Base-by-base conservation (phyloP, 1,139 yeast species). In the Nakaseomyces uthaithaninus region DNA sequence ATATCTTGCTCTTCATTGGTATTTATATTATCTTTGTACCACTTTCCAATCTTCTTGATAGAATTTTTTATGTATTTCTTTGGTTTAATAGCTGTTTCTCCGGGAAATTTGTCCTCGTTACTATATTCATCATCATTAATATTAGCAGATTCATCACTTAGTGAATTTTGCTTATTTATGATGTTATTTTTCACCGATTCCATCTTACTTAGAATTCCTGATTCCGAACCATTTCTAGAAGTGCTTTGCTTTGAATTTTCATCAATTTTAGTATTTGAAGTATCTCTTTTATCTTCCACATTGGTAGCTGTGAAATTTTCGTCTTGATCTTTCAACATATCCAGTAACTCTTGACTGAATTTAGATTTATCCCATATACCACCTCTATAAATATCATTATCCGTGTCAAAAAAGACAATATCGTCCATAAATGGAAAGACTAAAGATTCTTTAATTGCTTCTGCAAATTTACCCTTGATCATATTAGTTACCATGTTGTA, bases 391-490 rank as follows among this genome's bases (percentile, higher is more conserved):
- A 84, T 60, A 46, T 85, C 94, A 15, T 64, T 68, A 1, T 64
- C 53, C 0, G 95, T 78, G 42, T 74, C 68, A 53, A 71, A 82
- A 53, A 85, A 83, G 0, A 79, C 75, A 33, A 86, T 63, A 60
- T 91, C 97, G 57, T 91, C 97, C 87, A 85, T 82, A 53, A 71
- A 78, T 1, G 97, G 98, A 33, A 75, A 62, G 0, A 91, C 97
- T 42, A 89, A 64, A 11, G 93, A 75, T 35, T 85, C 94, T 47
- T 71, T 77, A 19, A 89, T 69, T 0, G 89, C 83, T 37, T 86
- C 95, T 43, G 81, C 76, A 49, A 91, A 77, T 52, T 79, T 77
- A 53, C 77, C 80, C 47, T 80, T 87, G 48, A 91, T 83, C 10
- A 81, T 75, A 48, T 80, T 81, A 1, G 95, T 87, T 36, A 91